These are phyloP conservation scores for Pichia terricola DNA, from an alignment of 1,139 yeast species.

Conservation along the genomic window DNA sequence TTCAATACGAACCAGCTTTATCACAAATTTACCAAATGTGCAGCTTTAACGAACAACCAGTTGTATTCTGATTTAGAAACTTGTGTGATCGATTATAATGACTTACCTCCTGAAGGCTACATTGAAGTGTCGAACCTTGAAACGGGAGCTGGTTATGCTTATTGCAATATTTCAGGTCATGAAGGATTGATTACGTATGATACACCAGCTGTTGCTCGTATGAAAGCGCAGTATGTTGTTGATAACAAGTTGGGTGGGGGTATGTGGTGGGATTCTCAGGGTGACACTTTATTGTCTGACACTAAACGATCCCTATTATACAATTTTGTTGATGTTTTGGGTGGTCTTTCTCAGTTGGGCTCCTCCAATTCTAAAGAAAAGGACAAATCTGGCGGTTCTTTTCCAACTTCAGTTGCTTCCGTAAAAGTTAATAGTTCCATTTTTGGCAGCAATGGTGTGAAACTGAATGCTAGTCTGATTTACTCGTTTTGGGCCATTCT, in stretches of 20 bases:
- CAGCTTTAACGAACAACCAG: conserved; percentile 12
- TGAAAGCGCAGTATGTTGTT: conserved; percentile 53
- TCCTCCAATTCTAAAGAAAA: no score
- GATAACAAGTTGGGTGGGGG: conserved; percentile 61
- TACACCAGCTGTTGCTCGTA: conserved; percentile 39
- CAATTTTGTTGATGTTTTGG: conserved; percentile 35
- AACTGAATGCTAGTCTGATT: no score
- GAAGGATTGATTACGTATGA: conserved; percentile 57
- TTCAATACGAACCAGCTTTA: conserved; percentile 41
- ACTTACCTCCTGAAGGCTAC: conserved; percentile 18
- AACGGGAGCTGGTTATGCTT: conserved; percentile 52
- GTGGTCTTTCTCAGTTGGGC: conserved; percentile 22
- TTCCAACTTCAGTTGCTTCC: not conserved
- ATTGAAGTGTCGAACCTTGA: conserved; percentile 42
- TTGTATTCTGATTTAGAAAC: conserved; percentile 9
- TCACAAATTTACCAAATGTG: conserved; percentile 36
- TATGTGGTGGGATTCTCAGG: conserved; percentile 92
- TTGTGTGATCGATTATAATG: conserved; percentile 17
- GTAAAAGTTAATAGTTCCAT: not conserved
- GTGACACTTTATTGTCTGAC: conserved; percentile 37
- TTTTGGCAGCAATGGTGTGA: not conserved
- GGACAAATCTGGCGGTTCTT: not conserved
- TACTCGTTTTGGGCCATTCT: no score
- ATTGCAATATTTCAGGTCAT: conserved; percentile 19
- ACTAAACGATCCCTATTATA: conserved; percentile 31